Percentiles rank a stretch among this genome's conserved stretches.
These are phyloP conservation scores for Leishmania tropica DNA, from an alignment of 208 protist genomes.

Conservation along the genomic window DNA sequence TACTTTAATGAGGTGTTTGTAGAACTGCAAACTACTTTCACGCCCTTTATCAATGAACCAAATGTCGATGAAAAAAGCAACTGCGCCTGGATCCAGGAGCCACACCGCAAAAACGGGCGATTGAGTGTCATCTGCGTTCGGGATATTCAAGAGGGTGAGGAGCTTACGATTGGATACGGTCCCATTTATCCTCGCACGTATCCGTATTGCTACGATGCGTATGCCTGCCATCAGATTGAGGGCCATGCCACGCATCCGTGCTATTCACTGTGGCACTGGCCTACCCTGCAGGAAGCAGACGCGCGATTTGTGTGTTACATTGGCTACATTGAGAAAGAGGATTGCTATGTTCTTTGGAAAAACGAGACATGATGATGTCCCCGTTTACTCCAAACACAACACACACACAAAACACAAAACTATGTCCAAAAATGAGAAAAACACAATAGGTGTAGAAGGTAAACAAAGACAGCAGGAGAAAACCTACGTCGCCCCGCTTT, in stretches of 20 bases:
- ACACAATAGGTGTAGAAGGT: neutral
- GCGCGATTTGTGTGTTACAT: constrained; percentile 63
- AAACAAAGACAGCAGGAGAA: neutral
- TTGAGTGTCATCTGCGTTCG: constrained; percentile 82
- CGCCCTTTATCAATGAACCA: constrained; percentile 90
- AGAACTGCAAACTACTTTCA: constrained; percentile 73
- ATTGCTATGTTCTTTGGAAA: constrained; percentile 57
- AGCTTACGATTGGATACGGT: constrained; percentile 88
- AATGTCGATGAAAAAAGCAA: constrained; percentile 76
- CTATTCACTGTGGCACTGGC: constrained; percentile 81
- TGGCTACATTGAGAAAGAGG: constrained; percentile 35
- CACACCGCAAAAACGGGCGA: constrained; percentile 51
- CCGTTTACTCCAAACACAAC: neutral
- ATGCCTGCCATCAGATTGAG: constrained; percentile 68
- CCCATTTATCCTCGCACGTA: constrained; percentile 80
- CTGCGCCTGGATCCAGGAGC: constrained; percentile 89
- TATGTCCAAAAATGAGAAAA: neutral
- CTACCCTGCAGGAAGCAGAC: constrained; percentile 56
- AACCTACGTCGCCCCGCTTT: neutral
- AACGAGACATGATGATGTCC: constrained; percentile 1
- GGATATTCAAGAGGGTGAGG: constrained; percentile 66
- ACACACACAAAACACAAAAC: neutral
- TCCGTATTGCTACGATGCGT: constrained; percentile 80
- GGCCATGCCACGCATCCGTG: constrained; percentile 36
- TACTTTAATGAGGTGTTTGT: constrained; percentile 87